Conservation (phyloP, 768 basidiomycete species). For the Lactifluus volemus region DNA sequence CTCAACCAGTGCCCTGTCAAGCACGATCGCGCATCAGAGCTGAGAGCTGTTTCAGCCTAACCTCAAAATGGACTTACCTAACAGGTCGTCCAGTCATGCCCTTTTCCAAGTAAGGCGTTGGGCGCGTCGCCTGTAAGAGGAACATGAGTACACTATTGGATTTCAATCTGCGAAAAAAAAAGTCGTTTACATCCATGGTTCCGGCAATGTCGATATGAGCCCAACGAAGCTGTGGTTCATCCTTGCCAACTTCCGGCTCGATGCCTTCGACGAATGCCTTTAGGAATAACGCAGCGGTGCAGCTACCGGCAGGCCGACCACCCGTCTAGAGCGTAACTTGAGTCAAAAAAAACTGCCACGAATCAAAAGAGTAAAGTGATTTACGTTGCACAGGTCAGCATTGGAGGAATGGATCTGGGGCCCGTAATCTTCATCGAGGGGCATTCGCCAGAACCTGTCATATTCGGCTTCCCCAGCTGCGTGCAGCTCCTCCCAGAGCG, state of each 20-base stretch:
- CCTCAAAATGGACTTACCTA: conserved; percentile 38
- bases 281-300: conserved; percentile 82
- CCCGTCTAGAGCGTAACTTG: conserved; percentile 41
- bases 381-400: conserved; percentile 74
- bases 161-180: background rate
- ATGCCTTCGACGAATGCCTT: conserved; percentile 74
- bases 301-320: conserved; percentile 60
- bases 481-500: conserved; percentile 62
- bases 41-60: background rate
- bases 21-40: background rate
- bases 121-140: conserved; percentile 36
- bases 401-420: conserved; percentile 70
- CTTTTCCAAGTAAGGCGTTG: conserved; percentile 54
- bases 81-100: conserved; percentile 79
- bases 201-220: conserved; percentile 85
- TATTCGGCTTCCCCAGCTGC: conserved; percentile 64
- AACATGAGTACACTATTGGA: background rate
- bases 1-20: conserved; percentile 16
- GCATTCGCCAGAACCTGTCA: conserved; percentile 88
- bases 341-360: background rate
- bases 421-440: conserved; percentile 73
- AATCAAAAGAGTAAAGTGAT: conserved; percentile 5
- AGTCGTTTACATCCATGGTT: conserved; percentile 52
- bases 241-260: conserved; percentile 49
- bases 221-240: conserved; percentile 54